Base-by-base conservation (phyloP, 2,329 filamentous ascomycete species). In the Colletotrichum sp. region DNA sequence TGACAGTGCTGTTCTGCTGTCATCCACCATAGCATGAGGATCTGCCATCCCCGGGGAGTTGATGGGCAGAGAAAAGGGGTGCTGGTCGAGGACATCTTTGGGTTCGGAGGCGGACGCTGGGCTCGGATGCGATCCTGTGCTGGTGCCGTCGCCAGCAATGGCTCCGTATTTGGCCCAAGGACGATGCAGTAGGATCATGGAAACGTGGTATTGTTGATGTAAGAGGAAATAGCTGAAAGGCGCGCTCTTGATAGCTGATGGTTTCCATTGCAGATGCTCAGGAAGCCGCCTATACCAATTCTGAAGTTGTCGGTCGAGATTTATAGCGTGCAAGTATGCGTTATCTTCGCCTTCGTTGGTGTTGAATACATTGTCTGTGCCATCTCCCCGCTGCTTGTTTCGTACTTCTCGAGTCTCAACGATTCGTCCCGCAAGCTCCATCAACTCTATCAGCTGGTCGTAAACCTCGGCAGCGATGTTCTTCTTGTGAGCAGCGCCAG, bases 191-290 rank as follows among this genome's bases (percentile, higher is more conserved):
- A 90, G 81, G 66, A 91, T 90, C 81, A 90, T 84, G 65, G 85
- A 87, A 13, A 86, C 86, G 68, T 91, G 89, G 72, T 90, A 91
- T 78, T 91, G 89, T 79, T 90, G 89, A 76, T 91, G 89, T 10
- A 91, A 81, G 10, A 91, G 79, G 79, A 90, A 91, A 83, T 85
- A 93, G 80, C 82, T 88, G 85, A 84, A 88, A 77, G 79, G 88
- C 36, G 82, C 91, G 71, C 79, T 85, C 82, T 86, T 89, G 84
- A 82, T 90, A 84, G 83, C 91, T 82, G 82, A 86, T 80, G 82
- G 88, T 81, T 85, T 89, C 89, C 82, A 92, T 28, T 79, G 85
- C 79, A 84, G 84, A 65, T 87, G 83, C 10, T 89, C 88, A 0
- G 89, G 89, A 6, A 91, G 82, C 10, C 88, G 83, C 10, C 87